Evolutionary conservation across 2,329 filamentous ascomycete genomes (phyloP).

Genomic region (Trichophaea hybrida): DNA sequence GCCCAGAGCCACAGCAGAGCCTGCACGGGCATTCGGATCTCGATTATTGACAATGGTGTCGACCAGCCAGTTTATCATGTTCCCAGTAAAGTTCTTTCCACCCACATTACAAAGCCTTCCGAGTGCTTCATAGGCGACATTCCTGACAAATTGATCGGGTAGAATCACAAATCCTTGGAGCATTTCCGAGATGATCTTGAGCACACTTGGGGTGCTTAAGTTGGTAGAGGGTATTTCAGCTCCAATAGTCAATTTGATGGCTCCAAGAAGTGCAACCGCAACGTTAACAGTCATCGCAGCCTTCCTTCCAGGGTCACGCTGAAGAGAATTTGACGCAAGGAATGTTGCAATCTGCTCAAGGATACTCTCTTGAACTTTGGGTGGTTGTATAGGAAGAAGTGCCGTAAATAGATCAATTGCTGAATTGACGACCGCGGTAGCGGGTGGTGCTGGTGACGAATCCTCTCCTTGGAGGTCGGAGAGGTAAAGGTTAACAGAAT

Average conservation of each 20-base stretch:
- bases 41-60: slow-evolving; percentile 90
- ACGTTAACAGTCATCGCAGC: slow-evolving; percentile 86
- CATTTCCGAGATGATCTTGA: slow-evolving; percentile 38
- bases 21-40: slow-evolving; percentile 82
- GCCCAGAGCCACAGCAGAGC: slow-evolving; percentile 84
- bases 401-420: slow-evolving; percentile 89
- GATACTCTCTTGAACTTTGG: slow-evolving; percentile 90
- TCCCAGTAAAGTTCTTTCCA: slow-evolving; percentile 76
- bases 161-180: slow-evolving; percentile 71
- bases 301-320: slow-evolving; percentile 74
- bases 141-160: slow-evolving; percentile 71
- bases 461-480: slow-evolving; percentile 35
- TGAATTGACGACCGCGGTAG: slow-evolving; percentile 86
- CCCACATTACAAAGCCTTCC: slow-evolving; percentile 72
- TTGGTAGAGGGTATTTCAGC: slow-evolving; percentile 18
- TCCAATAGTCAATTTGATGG: slow-evolving; percentile 56
- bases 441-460: slow-evolving; percentile 56
- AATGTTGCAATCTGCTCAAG: slow-evolving; percentile 87
- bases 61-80: slow-evolving; percentile 78
- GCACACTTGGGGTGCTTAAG: slow-evolving; percentile 24
- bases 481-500: slow-evolving; percentile 68
- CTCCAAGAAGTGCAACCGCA: slow-evolving; percentile 62
- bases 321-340: slow-evolving; percentile 61
- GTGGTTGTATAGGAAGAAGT: slow-evolving; percentile 71
- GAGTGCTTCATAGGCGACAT: slow-evolving; percentile 68